Evolutionary conservation across 495 filamentous ascomycete species (phyloP).

Genomic region (Xylaria acuta): DNA sequence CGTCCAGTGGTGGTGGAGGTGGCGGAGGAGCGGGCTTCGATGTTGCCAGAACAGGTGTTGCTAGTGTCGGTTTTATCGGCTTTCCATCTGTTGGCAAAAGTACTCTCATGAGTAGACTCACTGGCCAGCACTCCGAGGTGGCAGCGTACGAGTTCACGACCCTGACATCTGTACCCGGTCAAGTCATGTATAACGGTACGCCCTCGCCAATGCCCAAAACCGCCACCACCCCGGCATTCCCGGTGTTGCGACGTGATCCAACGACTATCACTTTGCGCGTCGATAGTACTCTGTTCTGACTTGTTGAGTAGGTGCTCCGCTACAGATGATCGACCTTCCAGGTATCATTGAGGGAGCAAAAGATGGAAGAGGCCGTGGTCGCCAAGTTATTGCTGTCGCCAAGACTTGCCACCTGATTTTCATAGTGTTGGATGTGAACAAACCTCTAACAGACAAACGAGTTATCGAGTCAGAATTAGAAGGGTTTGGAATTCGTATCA

Average conservation of each 20-base stretch:
- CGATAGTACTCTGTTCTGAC: background rate
- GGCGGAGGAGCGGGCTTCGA: conserved; percentile 93
- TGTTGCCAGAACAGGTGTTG: conserved; percentile 96
- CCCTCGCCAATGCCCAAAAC: background rate
- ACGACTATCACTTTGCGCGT: background rate
- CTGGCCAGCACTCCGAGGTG: conserved; percentile 95
- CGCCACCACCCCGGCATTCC: background rate
- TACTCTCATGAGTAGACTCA: conserved; percentile 93
- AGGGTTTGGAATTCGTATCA: conserved; percentile 96
- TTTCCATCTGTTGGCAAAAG: conserved; percentile 98
- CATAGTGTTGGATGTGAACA: conserved; percentile 98
- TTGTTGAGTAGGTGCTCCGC: conserved; percentile 69
- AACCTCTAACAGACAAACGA: conserved; percentile 95
- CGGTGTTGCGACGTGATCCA: background rate
- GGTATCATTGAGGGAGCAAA: conserved; percentile 99
- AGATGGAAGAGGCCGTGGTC: conserved; percentile 96
- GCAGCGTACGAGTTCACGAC: conserved; percentile 99
- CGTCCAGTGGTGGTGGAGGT: conserved; percentile 79
- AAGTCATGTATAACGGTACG: conserved; percentile 88
- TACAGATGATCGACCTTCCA: conserved; percentile 98
- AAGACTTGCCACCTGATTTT: conserved; percentile 99
- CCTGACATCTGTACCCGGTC: conserved; percentile 94
- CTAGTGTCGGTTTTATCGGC: conserved; percentile 84
- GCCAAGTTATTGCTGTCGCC: conserved; percentile 97
- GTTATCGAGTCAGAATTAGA: conserved; percentile 97